Base-by-base conservation (phyloP, 768 basidiomycete genomes). In the Russula abietina region DNA sequence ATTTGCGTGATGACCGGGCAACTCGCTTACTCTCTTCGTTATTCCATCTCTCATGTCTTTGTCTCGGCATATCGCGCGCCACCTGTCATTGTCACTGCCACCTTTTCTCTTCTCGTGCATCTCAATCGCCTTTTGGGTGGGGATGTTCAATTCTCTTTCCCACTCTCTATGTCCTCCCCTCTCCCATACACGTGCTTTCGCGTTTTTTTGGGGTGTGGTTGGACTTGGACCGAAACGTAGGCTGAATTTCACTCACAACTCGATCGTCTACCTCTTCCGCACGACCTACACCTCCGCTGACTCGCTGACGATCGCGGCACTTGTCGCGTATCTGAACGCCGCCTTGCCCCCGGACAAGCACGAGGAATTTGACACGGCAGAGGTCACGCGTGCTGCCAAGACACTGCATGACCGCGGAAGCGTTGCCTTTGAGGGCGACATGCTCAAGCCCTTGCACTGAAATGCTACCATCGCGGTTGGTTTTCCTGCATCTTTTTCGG, bases 281-380 rank as follows among this genome's bases (percentile, higher is more conserved):
- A 83, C 85, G 52, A 88, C 89, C 28, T 88, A 88, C 73, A 84
- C 83, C 63, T 67, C 76, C 17, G 73, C 79, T 26, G 88, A 90
- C 73, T 86, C 88, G 64, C 77, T 91, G 75, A 82, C 82, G 8
- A 83, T 91, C 69, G 85, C 86, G 3, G 75, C 85, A 10, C 75
- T 91, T 28, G 75, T 91, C 38, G 80, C 84, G 4, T 89, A 88
- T 71, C 78, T 91, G 60, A 90, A 90, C 69, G 83, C 87, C 2
- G 87, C 87, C 5, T 81, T 90, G 75, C 89, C 89, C 4, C 77
- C 76, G 30, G 88, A 89, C 70, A 90, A 90, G 73, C 83, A 89
- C 70, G 88, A 90, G 75, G 88, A 91, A 66, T 91, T 88, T 65
- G 88, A 91, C 72, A 88, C 87, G 14, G 78, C 79, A 1, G 89